Evolutionary conservation across 805 yeast genomes (phyloP).

Genomic region (Metschnikowia cerradonensis): DNA sequence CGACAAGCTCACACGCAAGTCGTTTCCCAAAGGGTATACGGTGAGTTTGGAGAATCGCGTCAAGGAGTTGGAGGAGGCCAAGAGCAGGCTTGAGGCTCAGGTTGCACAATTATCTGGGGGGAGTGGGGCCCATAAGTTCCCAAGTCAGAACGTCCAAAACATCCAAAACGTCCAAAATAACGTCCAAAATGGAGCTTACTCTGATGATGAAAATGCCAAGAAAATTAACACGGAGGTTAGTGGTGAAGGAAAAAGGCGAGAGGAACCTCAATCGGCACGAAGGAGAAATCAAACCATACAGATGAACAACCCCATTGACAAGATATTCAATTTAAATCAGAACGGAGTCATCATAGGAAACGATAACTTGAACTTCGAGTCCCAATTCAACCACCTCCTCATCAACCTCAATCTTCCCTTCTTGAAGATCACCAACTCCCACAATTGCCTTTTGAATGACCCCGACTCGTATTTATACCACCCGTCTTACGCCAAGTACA

Average conservation of each 20-base stretch:
- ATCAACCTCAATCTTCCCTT: constrained; percentile 42
- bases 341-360: constrained; percentile 44
- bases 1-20: constrained; percentile 70
- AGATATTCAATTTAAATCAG: constrained; percentile 39
- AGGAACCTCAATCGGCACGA: constrained; percentile 9
- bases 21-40: constrained; percentile 79
- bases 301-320: constrained; percentile 43
- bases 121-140: constrained; percentile 26
- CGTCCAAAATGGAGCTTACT: constrained; percentile 22
- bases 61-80: constrained; percentile 54
- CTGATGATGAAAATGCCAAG: background rate
- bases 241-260: background rate
- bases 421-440: constrained; percentile 41
- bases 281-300: constrained; percentile 17
- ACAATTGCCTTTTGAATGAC: constrained; percentile 38
- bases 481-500: constrained; percentile 35
- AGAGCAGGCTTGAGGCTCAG: constrained; percentile 6
- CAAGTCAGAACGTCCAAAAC: constrained; percentile 18
- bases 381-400: constrained; percentile 42
- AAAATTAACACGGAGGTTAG: background rate
- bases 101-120: background rate
- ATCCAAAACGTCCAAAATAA: background rate
- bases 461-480: constrained; percentile 41
- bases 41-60: constrained; percentile 65
- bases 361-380: constrained; percentile 43